Evolutionary conservation across 495 filamentous ascomycete genomes (phyloP), one percentile per base, ranked within the genome.

Genomic region (Aspergillus egyptiacus): DNA sequence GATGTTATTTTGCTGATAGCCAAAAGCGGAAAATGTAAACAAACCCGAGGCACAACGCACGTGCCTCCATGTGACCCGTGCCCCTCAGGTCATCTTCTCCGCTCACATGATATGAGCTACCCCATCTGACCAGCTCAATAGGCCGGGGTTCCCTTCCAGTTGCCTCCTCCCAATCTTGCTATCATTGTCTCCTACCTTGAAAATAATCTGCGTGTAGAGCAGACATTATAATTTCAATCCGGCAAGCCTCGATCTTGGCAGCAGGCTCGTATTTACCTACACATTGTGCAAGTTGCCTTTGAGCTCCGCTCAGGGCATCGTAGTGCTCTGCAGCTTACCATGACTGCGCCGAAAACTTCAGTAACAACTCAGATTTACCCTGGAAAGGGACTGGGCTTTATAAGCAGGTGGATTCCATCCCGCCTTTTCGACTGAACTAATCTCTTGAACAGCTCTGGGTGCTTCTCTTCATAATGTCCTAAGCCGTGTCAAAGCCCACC

Each of bases 381-480:
- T 6, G 83, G 85, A 31, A 80, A 83, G 54, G 84, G 79, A 23
- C 65, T 96, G 28, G 89, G 89, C 15, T 89, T 88, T 56, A 75
- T 96, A 41, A 78, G 87, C 84, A 79, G 57, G 73, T 67, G 14
- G 50, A 25, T 28, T 41, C 44, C 44, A 27, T 39, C 46, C 41
- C n/a, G 9, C 34, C 32, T 35, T 23, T 19, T 32, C 32, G 40
- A 48, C 27, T 14, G 23, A n/a, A 51, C 65, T 69, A 56, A 71
- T 50, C 3, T 38, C 14, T 33, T 39, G 18, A 22, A 34, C 46
- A 94, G 91, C 82, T 18, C 81, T 98, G 35, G 93, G 93, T 45
- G 83, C 86, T 50, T 95, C 93, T 1, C 74, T 97, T 31, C 89
- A 96, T 66, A 89, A 95, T 58, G 76, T 94, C 48, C 69, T 97